Base-by-base conservation (phyloP, 495 filamentous ascomycete genomes). In the Aspergillus diversus region DNA sequence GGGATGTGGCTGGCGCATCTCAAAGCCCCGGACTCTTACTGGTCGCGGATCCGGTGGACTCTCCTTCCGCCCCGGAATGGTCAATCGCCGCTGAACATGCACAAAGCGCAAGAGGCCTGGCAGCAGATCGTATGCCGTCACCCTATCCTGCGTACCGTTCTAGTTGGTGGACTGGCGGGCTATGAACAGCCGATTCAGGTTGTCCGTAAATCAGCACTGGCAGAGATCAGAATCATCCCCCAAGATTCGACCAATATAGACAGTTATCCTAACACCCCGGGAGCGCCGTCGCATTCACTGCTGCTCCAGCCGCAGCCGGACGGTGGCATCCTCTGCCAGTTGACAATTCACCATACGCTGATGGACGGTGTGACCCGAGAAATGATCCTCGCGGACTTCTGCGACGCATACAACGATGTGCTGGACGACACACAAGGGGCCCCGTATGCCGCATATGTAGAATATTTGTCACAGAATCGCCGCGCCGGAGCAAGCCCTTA, bases 301-400 rank as follows among this genome's bases (percentile, higher is more conserved):
- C 74, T 66, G 9, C 67, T 73, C 39, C 69, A 62, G 43, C 57
- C 71, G 61, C 66, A 72, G 12, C 55, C 55, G 3, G 63, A 52
- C 21, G 67, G 66, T 0, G 57, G 60, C 16, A 69, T 80, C 1
- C 65, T 68, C n/a, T 77, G 74, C 56, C 71, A 77, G 27, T 47
- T 83, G 47, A 77, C 79, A 31, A 77, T 83, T 59, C 82, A 75
- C 63, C 76, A 81, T 70, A 65, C 77, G 16, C 60, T 78, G 31
- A 65, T 73, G 43, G 71, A 80, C 64, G 76, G 67, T 9, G 8
- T 51, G 1, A 76, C 73, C 0, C 56, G 65, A 8, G 63, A 66
- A 3, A 66, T 64, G n/a, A 59, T 71, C 12, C 43, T 71, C 5
- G 50, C 63, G 1, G 71, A 73, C 3, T 66, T 73, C 21, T 61